Conservation (phyloP, 2,329 filamentous ascomycete species). For the Emmonsia crescens region DNA sequence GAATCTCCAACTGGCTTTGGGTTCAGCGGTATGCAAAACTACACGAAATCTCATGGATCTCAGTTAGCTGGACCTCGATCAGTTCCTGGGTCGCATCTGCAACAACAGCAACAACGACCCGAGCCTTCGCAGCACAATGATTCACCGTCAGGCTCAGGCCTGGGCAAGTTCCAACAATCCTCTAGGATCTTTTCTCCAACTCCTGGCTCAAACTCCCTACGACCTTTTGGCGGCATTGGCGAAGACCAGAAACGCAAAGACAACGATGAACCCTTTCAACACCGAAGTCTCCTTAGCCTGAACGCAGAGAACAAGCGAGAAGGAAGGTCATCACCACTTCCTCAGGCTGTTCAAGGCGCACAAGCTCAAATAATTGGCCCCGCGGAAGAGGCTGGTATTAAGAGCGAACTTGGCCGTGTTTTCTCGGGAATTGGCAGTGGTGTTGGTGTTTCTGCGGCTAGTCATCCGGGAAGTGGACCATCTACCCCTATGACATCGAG, state of each 20-base stretch:
- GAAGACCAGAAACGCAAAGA: conserved; percentile 34
- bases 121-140: conserved; percentile 24
- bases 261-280: conserved; percentile 48
- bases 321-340: conserved; percentile 75
- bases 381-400: conserved; percentile 75
- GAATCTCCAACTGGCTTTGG: conserved; percentile 26
- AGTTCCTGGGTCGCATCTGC: conserved; percentile 20
- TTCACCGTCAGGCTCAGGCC: conserved; percentile 16
- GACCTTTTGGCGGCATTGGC: conserved; percentile 14
- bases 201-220: conserved; percentile 19
- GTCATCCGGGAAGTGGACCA: conserved; percentile 39
- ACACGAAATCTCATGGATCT: conserved; percentile 32
- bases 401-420: conserved; percentile 89
- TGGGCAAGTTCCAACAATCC: conserved; percentile 24
- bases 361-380: conserved; percentile 84
- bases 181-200: conserved; percentile 26
- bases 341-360: conserved; percentile 86
- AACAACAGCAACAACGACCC: conserved; percentile 26
- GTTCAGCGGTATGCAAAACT: conserved; percentile 32
- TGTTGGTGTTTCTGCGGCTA: conserved; percentile 43
- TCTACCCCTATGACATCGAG: conserved; percentile 45
- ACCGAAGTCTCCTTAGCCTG: conserved; percentile 62
- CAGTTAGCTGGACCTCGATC: conserved; percentile 26
- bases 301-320: conserved; percentile 64
- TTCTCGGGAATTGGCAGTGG: conserved; percentile 83